Evolutionary conservation across 2,329 filamentous ascomycete species (phyloP).

Genomic region (Fusarium duplospermum): DNA sequence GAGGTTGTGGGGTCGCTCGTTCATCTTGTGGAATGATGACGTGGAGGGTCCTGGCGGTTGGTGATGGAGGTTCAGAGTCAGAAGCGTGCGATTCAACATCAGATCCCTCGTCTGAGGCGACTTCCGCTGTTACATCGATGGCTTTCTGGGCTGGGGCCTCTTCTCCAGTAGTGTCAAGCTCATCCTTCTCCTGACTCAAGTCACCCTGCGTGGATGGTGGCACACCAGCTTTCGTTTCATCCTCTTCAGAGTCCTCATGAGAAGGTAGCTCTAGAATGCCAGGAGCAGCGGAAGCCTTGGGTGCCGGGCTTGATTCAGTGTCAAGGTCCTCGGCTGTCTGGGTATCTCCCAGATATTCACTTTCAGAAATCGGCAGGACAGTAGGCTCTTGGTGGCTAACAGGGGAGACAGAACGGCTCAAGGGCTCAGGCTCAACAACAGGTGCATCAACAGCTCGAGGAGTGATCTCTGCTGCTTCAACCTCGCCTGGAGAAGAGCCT

Average conservation of each 20-base stretch:
- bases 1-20: not conserved
- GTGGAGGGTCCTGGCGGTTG: not conserved
- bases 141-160: not conserved
- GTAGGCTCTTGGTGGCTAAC: not conserved
- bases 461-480: not conserved
- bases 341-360: not conserved
- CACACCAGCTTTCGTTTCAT: not conserved
- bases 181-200: not conserved
- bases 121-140: not conserved
- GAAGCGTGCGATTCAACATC: slow-evolving; percentile 3
- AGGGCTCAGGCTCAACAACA: not conserved
- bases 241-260: slow-evolving; percentile 10
- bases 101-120: not conserved
- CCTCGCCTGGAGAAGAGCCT: not conserved
- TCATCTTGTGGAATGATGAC: not conserved
- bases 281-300: not conserved
- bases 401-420: not conserved
- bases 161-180: not conserved
- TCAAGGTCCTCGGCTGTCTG: not conserved
- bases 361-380: not conserved
- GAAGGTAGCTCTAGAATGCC: not conserved
- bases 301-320: not conserved
- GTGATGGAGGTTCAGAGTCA: slow-evolving; percentile 11
- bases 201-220: not conserved
- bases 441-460: not conserved